phyloP scores from a whole-genome alignment of 345 rosid genomes.

The Citrus australasica region DNA sequence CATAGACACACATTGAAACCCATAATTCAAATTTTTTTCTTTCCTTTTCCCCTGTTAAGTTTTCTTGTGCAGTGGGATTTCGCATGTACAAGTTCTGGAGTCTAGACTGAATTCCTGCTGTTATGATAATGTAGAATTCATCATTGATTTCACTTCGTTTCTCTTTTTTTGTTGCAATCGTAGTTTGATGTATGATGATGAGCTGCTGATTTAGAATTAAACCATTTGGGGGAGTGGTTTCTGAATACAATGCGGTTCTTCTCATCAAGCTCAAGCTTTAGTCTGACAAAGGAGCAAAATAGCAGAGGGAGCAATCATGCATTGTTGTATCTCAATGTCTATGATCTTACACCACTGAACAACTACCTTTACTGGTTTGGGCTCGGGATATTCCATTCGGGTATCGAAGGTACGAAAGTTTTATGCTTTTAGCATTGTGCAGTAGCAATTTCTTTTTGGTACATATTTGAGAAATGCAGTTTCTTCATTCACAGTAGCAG shows the following conservation, averaged over 20 bases:
- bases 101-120: not conserved
- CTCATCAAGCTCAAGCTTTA: constrained; percentile 51
- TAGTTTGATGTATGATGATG: constrained; percentile 21
- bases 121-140: not conserved
- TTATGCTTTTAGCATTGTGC: not conserved
- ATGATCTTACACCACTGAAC: constrained; percentile 94
- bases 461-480: not conserved
- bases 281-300: constrained; percentile 43
- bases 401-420: constrained; percentile 69
- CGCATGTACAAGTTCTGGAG: not conserved
- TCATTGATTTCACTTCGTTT: not conserved
- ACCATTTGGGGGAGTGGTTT: constrained; percentile 7
- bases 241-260: constrained; percentile 65
- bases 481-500: not conserved
- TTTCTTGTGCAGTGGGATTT: not conserved
- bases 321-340: constrained; percentile 73
- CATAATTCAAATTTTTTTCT: not conserved
- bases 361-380: constrained; percentile 91
- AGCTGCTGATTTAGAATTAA: constrained; percentile 26
- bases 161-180: not conserved
- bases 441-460: not conserved
- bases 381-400: constrained; percentile 93
- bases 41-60: not conserved
- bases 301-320: constrained; percentile 29
- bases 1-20: not conserved